phyloP scores from a whole-genome alignment of 179 eudicot genomes.

The Vitellaria paradoxa region DNA sequence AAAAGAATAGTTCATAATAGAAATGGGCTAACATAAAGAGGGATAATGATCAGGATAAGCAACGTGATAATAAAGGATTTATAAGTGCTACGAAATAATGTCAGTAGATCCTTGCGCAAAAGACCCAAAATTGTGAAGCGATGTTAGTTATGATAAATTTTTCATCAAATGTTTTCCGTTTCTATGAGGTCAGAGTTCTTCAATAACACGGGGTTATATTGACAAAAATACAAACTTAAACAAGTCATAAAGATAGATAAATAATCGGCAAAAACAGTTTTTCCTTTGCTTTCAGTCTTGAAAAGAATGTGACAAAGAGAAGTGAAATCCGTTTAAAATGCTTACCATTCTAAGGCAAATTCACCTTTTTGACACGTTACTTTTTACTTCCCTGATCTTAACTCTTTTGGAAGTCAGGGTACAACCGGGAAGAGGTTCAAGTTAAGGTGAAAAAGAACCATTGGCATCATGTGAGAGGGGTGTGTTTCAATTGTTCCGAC shows the following conservation, averaged over 20 bases:
- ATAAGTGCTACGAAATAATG: background rate
- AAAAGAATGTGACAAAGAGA: background rate
- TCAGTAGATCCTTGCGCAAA: background rate
- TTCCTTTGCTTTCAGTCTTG: background rate
- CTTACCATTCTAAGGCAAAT: background rate
- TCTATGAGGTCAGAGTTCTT: background rate
- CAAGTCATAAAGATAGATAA: background rate
- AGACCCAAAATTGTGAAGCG: background rate
- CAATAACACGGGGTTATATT: background rate
- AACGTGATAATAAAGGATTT: background rate
- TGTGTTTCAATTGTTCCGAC: background rate
- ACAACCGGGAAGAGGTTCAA: constrained; percentile 9
- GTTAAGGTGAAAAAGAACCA: background rate
- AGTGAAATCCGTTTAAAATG: background rate
- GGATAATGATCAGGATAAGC: background rate
- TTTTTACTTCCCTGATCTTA: background rate
- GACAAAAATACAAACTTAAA: background rate
- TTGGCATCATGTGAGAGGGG: background rate
- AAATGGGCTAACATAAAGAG: background rate
- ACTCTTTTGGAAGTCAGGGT: background rate
- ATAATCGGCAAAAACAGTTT: background rate
- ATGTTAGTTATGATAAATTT: background rate
- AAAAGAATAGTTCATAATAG: background rate
- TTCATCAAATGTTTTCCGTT: background rate
- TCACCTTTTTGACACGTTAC: background rate